Evolutionary conservation across 108 stramenopile genomes (phyloP).

Genomic region (Skeletonema potamos): DNA sequence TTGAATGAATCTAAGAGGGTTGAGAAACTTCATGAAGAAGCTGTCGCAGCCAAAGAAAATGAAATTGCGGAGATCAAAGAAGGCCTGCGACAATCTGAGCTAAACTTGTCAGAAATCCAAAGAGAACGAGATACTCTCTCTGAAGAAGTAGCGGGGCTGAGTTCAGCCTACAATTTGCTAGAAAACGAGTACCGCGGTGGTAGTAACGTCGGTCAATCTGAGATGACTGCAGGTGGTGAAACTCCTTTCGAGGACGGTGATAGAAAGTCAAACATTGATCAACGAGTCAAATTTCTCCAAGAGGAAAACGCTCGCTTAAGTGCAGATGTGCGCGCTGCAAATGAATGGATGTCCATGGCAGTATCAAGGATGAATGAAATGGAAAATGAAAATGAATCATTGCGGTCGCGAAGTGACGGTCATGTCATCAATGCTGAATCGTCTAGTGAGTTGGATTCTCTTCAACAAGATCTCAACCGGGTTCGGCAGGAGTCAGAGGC

Average conservation of each 20-base stretch:
- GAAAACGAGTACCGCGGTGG: slow-evolving; percentile 64
- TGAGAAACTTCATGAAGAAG: slow-evolving; percentile 37
- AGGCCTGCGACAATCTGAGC: slow-evolving; percentile 29
- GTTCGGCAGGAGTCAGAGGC: slow-evolving; percentile 13
- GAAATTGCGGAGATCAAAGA: slow-evolving; percentile 40
- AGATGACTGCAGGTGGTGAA: slow-evolving; percentile 37
- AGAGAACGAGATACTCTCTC: slow-evolving; percentile 52
- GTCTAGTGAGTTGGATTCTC: slow-evolving; percentile 11
- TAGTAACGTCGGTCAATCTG: slow-evolving; percentile 16
- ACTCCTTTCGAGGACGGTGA: slow-evolving; percentile 28
- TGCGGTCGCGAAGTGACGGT: slow-evolving; percentile 31
- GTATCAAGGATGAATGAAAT: slow-evolving; percentile 74
- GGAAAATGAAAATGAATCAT: slow-evolving; percentile 42
- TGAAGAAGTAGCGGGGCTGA: slow-evolving; percentile 73
- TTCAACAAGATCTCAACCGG: slow-evolving; percentile 13
- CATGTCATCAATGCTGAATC: background rate
- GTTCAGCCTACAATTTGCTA: slow-evolving; percentile 67
- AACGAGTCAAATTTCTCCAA: slow-evolving; percentile 49
- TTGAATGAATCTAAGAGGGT: slow-evolving; percentile 36
- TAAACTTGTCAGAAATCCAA: slow-evolving; percentile 22
- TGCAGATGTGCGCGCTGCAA: slow-evolving; percentile 65
- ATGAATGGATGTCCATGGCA: slow-evolving; percentile 90
- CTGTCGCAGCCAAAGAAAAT: slow-evolving; percentile 29
- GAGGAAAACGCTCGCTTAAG: slow-evolving; percentile 67
- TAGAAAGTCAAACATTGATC: background rate